Evolutionary conservation across 73 alveolate genomes (phyloP).

Genomic region (Uronychia binucleata): DNA sequence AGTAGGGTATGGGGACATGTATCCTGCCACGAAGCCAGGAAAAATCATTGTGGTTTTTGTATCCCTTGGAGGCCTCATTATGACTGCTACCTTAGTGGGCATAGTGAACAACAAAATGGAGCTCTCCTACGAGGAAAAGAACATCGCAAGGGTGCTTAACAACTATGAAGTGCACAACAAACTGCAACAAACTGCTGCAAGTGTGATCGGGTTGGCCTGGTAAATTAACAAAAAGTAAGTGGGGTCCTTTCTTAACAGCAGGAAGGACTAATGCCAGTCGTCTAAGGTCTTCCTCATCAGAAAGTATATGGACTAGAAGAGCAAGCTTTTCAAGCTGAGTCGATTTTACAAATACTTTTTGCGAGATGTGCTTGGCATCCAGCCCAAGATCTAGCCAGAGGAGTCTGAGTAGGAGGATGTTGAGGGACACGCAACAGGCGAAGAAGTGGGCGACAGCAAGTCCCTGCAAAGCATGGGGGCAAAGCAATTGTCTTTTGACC

Average conservation of each 20-base stretch:
- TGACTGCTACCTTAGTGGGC: not conserved
- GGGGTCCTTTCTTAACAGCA: not conserved
- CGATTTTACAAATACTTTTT: not conserved
- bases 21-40: not conserved
- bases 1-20: not conserved
- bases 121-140: not conserved
- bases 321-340: not conserved
- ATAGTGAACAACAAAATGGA: not conserved
- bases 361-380: not conserved
- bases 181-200: not conserved
- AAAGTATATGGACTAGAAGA: not conserved
- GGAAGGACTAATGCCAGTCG: not conserved
- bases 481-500: too few species aligned
- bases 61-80: not conserved
- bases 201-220: not conserved
- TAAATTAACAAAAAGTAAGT: not conserved
- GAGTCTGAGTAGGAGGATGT: too few species aligned
- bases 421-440: too few species aligned
- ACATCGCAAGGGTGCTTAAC: not conserved
- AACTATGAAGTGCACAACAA: not conserved
- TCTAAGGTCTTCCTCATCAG: not conserved
- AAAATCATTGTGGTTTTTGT: not conserved
- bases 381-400: too few species aligned
- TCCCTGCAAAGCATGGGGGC: too few species aligned
- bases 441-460: too few species aligned